Base-by-base conservation (phyloP, 805 yeast species). In the Ogataea henricii region DNA sequence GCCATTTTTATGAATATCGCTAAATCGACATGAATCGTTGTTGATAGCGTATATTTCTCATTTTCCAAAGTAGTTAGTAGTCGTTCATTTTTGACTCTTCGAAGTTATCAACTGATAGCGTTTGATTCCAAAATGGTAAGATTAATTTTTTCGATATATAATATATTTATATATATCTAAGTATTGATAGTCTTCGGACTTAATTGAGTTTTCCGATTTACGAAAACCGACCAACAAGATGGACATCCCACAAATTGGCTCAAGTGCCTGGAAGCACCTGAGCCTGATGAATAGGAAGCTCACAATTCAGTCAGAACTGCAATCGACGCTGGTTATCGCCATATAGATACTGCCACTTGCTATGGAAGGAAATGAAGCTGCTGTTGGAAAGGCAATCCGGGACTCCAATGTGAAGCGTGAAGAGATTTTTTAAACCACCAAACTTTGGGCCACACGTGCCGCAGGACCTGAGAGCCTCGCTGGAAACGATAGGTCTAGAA, bases 331-430 rank as follows among this genome's bases (percentile, higher is more conserved):
- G 78, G 77, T 2, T 73, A 72, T 50, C 56, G 70, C 27, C 73
- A 65, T 53, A 68, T 73, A 48, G 78, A 73, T 52, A 67, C 75
- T 5, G 78, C 78, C 1, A 72, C 62, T 5, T 52, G 62, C 35
- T 73, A 73, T 49, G 66, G 60, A 1, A 72, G n/a, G n/a, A n/a
- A n/a, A 70, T 54, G 78, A 76, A 54, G 53, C 48, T 9, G 67
- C 69, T 46, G 76, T 74, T 4, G 77, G 77, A 4, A 51, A 62
- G 34, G 79, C 77, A 1, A 64, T 76, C 16, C 33, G 48, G 14
- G 49, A 50, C 20, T 46, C 52, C 3, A 40, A 39, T 14, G 32
- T 51, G 20, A 27, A 22, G 21, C 27, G 62, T 36, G 37, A 50
- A 5, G 57, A 56, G 16, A 43, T 54, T 22, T 47, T 54, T 8